Evolutionary conservation across 2,329 filamentous ascomycete genomes (phyloP), one percentile per base, ranked within the genome.

Genomic region (Cladorrhinum sp.): DNA sequence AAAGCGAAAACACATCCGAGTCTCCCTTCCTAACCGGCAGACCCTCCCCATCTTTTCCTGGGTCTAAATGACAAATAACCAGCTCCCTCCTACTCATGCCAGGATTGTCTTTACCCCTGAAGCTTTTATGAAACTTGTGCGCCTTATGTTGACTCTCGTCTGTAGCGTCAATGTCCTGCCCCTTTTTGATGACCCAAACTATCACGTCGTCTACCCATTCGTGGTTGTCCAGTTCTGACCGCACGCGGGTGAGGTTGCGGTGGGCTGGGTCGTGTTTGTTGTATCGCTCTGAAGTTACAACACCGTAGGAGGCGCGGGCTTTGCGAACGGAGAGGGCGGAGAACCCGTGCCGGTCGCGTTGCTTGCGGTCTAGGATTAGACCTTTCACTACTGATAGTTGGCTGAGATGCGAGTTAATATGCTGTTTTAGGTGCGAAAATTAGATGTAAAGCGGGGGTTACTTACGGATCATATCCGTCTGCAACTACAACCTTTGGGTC

Each of bases 281-380:
- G 8, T 41, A 55, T 7, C 24, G 32, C 18, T 55, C 52, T 38
- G 22, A 23, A 8, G 52, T 55, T 16, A 55, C 52, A 1, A 55
- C 52, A 9, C 52, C 52, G 12, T 55, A 55, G 2, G 52, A 55
- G 12, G 38, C 52, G 16, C 52, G 52, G 16, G 52, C 32, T 25
- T 55, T 55, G 13, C 52, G 12, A 32, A 55, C 32, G 2, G 29
- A 36, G 29, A 55, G 32, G 27, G 38, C 52, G 6, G 52, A 38
- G 20, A 18, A 13, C 1, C 52, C 52, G 3, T 38, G 32, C 3
- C 52, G 29, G 13, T 36, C 52, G 20, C 38, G 32, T 41, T 55
- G 52, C 24, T 55, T 55, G 29, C 52, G 52, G 52, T 55, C 52
- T 7, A 55, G 52, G 32, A 55, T 38, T 10, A 55, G 52, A 10